Evolutionary conservation across 345 rosid species (phyloP).

Genomic region (Pugionium cornutum): DNA sequence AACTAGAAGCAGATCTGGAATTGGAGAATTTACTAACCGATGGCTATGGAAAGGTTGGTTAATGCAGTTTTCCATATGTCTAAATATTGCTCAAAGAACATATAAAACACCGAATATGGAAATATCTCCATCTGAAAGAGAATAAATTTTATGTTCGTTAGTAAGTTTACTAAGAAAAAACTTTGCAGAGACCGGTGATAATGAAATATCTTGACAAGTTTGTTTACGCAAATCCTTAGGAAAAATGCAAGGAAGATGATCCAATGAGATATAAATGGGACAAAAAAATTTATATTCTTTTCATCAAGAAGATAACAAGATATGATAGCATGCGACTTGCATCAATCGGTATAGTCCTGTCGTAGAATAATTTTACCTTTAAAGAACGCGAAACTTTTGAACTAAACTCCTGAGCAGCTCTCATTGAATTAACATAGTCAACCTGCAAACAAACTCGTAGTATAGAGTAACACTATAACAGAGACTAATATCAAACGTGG

Average conservation of each 20-base stretch:
- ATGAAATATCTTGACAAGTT: conserved; percentile 8
- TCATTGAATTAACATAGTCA: conserved; percentile 89
- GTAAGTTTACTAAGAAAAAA: background rate
- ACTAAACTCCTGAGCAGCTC: conserved; percentile 87
- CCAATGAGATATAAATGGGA: background rate
- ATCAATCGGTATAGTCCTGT: background rate
- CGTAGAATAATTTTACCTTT: conserved; percentile 49
- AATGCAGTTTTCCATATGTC: conserved; percentile 95
- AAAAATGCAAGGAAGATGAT: background rate
- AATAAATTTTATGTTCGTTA: conserved; percentile 11
- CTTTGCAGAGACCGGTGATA: conserved; percentile 8
- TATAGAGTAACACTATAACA: conserved; percentile 9
- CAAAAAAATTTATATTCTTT: background rate
- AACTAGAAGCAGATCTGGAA: conserved; percentile 14
- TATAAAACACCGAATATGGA: conserved; percentile 96
- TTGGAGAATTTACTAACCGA: conserved; percentile 59
- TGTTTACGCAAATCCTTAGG: background rate
- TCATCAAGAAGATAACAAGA: conserved; percentile 11
- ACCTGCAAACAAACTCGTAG: conserved; percentile 44
- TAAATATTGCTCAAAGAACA: conserved; percentile 98
- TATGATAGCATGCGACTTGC: conserved; percentile 3
- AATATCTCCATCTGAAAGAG: conserved; percentile 85
- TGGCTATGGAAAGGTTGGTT: conserved; percentile 90
- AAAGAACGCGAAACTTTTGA: conserved; percentile 73
- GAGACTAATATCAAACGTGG: background rate